Evolutionary conservation across 169 alveolate species (phyloP).

Genomic region (Cryptosporidium meleagridis): DNA sequence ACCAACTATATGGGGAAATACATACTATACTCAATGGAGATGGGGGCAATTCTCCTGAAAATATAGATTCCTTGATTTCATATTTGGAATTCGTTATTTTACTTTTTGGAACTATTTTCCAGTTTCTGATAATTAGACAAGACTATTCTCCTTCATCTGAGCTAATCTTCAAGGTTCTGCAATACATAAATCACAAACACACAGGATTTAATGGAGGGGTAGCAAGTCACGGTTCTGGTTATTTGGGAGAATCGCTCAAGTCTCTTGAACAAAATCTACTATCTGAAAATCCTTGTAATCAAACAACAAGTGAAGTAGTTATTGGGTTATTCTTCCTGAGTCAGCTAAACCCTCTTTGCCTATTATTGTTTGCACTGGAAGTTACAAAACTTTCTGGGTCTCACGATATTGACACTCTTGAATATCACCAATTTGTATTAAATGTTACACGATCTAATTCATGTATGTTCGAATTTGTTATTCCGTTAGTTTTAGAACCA

Average conservation of each 20-base stretch:
- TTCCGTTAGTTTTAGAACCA: slow-evolving; percentile 60
- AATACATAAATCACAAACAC: neutral
- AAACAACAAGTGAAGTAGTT: slow-evolving; percentile 16
- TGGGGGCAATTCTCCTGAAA: neutral
- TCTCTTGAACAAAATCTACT: neutral
- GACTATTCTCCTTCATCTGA: slow-evolving; percentile 55
- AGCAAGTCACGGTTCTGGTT: neutral
- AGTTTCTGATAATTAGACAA: slow-evolving; percentile 52
- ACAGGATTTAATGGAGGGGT: neutral
- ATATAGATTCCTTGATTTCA: neutral
- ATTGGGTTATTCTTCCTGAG: slow-evolving; percentile 34
- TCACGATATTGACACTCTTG: neutral
- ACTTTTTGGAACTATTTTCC: slow-evolving; percentile 53
- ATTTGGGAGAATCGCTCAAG: neutral
- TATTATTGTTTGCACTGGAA: slow-evolving; percentile 28
- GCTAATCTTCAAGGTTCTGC: neutral
- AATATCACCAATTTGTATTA: neutral
- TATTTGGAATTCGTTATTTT: slow-evolving; percentile 29
- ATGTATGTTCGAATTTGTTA: slow-evolving; percentile 41
- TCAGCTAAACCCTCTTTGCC: slow-evolving; percentile 17
- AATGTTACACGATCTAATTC: slow-evolving; percentile 33
- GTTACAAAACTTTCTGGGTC: slow-evolving; percentile 8
- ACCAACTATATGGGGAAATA: slow-evolving; percentile 9
- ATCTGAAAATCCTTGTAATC: slow-evolving; percentile 45
- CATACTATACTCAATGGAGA: neutral